These are phyloP conservation scores for Panus rudis DNA, from an alignment of 768 basidiomycete species.

Conservation along the genomic window DNA sequence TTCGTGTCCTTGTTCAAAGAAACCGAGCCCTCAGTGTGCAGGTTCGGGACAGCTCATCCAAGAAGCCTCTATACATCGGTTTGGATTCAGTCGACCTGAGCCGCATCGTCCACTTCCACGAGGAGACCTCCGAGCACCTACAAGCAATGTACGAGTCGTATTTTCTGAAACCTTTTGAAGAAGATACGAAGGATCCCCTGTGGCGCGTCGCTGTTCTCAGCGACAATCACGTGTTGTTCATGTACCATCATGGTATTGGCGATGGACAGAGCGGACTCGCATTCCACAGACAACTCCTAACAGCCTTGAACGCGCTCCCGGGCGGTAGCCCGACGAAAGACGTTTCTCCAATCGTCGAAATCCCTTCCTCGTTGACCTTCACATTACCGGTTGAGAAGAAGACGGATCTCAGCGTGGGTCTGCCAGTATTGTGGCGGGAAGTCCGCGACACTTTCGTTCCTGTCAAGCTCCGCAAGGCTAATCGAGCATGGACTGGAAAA, in stretches of 20 bases:
- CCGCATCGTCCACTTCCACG: conserved; percentile 24
- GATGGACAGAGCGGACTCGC: conserved; percentile 34
- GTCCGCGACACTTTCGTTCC: too few relatives aligned
- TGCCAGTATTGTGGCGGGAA: conserved; percentile 1
- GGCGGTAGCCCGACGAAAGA: not conserved
- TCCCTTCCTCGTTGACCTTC: not conserved
- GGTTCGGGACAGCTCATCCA: conserved; percentile 16
- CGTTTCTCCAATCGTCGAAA: not conserved
- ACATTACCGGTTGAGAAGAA: conserved; percentile 4
- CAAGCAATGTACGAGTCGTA: conserved; percentile 22
- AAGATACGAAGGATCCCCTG: conserved; percentile 22
- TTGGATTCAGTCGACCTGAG: conserved; percentile 24
- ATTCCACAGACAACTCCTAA: conserved; percentile 28
- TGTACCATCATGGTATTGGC: conserved; percentile 32
- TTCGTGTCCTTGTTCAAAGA: conserved; percentile 20
- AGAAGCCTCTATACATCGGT: conserved; percentile 19
- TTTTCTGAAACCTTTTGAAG: conserved; percentile 24
- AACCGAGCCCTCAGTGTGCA: conserved; percentile 26
- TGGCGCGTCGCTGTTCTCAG: conserved; percentile 31
- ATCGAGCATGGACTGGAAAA: conserved; percentile 9
- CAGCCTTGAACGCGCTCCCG: conserved; percentile 24
- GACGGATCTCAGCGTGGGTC: conserved; percentile 7
- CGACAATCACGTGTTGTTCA: conserved; percentile 28
- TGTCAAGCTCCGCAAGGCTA: too few relatives aligned
- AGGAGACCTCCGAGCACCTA: conserved; percentile 15